phyloP scores from a whole-genome alignment of 345 rosid species.

The Lepidium africanum region DNA sequence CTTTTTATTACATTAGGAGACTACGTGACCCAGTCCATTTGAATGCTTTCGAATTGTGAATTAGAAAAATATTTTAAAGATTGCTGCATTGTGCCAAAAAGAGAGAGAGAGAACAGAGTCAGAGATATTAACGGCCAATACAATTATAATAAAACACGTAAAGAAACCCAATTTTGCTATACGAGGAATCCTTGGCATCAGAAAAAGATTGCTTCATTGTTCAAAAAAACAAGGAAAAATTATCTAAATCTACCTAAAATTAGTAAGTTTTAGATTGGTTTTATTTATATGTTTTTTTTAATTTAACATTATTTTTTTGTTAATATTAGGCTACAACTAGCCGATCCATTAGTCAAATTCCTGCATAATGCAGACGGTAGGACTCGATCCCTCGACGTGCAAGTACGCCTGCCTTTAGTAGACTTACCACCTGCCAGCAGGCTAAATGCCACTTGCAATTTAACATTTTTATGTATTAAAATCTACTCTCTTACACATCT shows the following conservation, averaged over 20 bases:
- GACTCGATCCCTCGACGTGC: no score
- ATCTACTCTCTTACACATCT: background rate
- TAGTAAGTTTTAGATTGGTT: background rate
- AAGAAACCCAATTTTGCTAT: conserved; percentile 6
- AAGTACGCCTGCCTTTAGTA: no score
- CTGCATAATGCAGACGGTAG: no score
- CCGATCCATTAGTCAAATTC: no score
- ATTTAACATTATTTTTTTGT: no score
- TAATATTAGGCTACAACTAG: no score
- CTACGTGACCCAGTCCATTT: background rate
- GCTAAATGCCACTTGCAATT: no score
- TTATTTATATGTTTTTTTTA: background rate
- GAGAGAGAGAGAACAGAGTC: background rate
- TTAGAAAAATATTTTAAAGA: background rate
- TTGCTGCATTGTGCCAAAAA: background rate
- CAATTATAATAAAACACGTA: conserved; percentile 1
- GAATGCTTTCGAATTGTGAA: background rate
- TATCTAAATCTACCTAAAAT: background rate
- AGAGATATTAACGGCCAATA: conserved; percentile 9
- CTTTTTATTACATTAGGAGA: background rate
- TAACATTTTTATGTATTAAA: background rate
- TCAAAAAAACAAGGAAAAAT: background rate
- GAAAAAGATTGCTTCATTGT: conserved; percentile 13
- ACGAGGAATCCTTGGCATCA: conserved; percentile 4
- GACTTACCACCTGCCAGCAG: no score